These are phyloP conservation scores for Xylariales sp. DNA, from an alignment of 2,329 filamentous ascomycete genomes.

Conservation along the genomic window DNA sequence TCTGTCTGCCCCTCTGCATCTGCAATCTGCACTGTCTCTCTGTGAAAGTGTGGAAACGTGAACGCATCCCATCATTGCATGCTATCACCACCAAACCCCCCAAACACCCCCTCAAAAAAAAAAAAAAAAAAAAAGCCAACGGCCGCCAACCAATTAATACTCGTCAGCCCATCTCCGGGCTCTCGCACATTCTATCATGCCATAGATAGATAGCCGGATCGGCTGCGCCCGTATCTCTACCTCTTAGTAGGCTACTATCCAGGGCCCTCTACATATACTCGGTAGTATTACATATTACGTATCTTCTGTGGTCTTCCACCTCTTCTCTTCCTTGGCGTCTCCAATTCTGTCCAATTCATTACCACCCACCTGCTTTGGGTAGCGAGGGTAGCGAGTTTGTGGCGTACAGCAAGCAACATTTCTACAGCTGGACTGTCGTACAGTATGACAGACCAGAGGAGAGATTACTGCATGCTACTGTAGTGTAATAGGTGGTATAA, in stretches of 20 bases:
- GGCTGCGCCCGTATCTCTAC: no score
- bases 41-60: neutral
- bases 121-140: no score
- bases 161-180: neutral
- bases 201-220: neutral
- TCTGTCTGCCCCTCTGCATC: neutral
- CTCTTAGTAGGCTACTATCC: neutral
- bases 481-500: neutral
- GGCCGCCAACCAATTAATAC: neutral
- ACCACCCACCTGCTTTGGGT: constrained; percentile 25
- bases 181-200: neutral
- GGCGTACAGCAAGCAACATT: constrained; percentile 21
- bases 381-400: constrained; percentile 9
- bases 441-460: constrained; percentile 13
- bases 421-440: constrained; percentile 13
- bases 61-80: neutral
- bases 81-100: neutral
- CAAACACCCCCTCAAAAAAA: no score
- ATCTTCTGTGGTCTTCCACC: constrained; percentile 20
- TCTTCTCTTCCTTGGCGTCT: constrained; percentile 33
- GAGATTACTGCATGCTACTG: constrained; percentile 14
- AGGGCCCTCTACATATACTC: neutral
- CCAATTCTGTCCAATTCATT: constrained; percentile 24
- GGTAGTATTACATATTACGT: neutral
- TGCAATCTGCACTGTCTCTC: neutral